Base-by-base conservation (phyloP, 805 yeast genomes). In the Clavispora vitiphila region DNA sequence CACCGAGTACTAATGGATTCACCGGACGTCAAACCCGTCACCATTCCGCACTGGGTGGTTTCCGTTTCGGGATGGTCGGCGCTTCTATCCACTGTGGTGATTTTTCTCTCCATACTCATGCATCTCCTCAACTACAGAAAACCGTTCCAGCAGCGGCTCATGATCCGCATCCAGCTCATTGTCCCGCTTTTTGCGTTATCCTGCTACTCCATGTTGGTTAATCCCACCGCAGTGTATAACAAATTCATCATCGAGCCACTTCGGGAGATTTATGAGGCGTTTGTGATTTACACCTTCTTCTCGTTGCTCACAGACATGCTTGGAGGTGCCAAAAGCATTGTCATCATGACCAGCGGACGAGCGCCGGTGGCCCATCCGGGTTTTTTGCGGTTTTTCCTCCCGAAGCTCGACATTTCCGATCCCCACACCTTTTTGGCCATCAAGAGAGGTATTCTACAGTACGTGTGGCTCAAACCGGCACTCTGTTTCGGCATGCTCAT, bases 251-350 rank as follows among this genome's bases (percentile, higher is more conserved):
- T 70, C 11, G 93, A 85, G 51, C 95, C 96, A 0, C 54, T 86
- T 0, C 71, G 93, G 35, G 99, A 93, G 58, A 78, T 91, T 1
- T 93, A 93, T 62, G 99, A 93, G 62, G 97, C 98, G 0, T 87
- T 93, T 64, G 96, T 90, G 25, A 86, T 93, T 25, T 93, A 93
- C 62, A 88, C 96, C 2, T 93, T 93, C 60, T 91, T 86, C 67
- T 76, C 91, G 24, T 70, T 89, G 22, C 68, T 93, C 41, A 88
- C 95, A 0, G 77, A 81, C 48, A 76, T 88, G 68, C 71, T 93
- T 8, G 98, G 97, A 0, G 99, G 99, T 14, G 99, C 95, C 57
- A 72, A 95, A 38, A 79, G 79, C 44, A 88, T 93, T 20, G 82
- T 93, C 24, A 77, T 86, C 38, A 66, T 72, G 46, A 71, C 86